A percentile compares a stretch with the other conserved stretches of the same genome.
These are phyloP conservation scores for Dillenia suffruticosa DNA, from an alignment of 164 flowering plant species.

Conservation along the genomic window DNA sequence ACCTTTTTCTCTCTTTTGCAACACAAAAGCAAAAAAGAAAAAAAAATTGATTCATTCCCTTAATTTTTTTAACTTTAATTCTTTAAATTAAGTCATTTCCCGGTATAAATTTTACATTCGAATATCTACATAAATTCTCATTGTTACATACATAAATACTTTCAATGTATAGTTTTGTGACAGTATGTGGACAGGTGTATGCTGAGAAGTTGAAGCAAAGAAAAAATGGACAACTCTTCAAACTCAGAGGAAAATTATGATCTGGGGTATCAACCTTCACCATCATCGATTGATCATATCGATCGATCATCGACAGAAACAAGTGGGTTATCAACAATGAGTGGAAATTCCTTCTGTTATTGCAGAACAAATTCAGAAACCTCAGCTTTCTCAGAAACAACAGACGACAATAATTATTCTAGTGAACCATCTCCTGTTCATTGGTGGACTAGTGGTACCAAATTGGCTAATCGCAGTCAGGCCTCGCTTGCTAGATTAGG, in stretches of 20 bases:
- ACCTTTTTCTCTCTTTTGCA: background rate
- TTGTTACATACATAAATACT: too few species aligned
- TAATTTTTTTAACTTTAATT: background rate
- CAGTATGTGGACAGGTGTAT: background rate
- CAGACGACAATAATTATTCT: conserved; percentile 46
- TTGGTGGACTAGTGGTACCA: conserved; percentile 30
- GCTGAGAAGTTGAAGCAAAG: conserved; percentile 16
- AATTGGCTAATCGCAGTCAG: conserved; percentile 23
- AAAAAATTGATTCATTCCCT: background rate
- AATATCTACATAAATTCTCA: too few species aligned
- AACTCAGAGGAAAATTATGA: conserved; percentile 40
- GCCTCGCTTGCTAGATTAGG: conserved; percentile 39
- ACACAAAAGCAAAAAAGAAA: background rate
- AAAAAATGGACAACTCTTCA: conserved; percentile 42
- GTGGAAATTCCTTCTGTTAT: conserved; percentile 49
- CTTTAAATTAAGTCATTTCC: conserved; percentile 3
- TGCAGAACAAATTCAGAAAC: conserved; percentile 66
- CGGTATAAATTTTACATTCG: background rate
- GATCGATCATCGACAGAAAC: conserved; percentile 46
- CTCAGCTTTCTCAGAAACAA: conserved; percentile 56
- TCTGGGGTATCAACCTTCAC: conserved; percentile 44
- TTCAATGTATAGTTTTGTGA: too few species aligned
- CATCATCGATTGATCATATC: conserved; percentile 42
- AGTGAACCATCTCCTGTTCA: conserved; percentile 51
- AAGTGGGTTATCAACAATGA: conserved; percentile 35